phyloP scores from a whole-genome alignment of 2,329 filamentous ascomycete genomes.

The Alternaria angustiovoidea region DNA sequence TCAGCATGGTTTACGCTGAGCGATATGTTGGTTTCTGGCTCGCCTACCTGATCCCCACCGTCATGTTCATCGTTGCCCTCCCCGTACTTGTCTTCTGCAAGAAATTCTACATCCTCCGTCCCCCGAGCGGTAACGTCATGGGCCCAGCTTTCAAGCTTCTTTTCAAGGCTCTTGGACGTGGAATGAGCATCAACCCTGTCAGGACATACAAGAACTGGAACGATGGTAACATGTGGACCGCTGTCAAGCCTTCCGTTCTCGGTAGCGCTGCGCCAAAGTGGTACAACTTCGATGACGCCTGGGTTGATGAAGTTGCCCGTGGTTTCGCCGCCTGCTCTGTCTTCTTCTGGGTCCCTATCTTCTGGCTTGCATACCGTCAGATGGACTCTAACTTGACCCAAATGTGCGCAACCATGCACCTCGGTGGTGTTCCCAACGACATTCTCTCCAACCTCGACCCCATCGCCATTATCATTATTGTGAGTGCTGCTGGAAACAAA shows the following conservation, averaged over 20 bases:
- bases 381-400: conserved; percentile 71
- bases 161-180: conserved; percentile 59
- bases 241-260: conserved; percentile 70
- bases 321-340: conserved; percentile 57
- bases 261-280: conserved; percentile 66
- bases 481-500: conserved; percentile 55
- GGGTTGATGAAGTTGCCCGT: conserved; percentile 80
- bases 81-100: conserved; percentile 66
- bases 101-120: conserved; percentile 67
- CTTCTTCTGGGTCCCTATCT: conserved; percentile 68
- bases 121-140: conserved; percentile 73
- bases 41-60: conserved; percentile 72
- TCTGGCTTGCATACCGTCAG: conserved; percentile 74
- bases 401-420: conserved; percentile 72
- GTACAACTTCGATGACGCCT: conserved; percentile 83
- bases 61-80: conserved; percentile 68
- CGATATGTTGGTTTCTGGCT: conserved; percentile 74
- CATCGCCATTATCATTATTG: conserved; percentile 76
- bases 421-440: conserved; percentile 79
- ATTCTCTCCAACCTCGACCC: conserved; percentile 79
- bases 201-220: conserved; percentile 64
- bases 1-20: conserved; percentile 52
- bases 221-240: conserved; percentile 68
- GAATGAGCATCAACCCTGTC: conserved; percentile 65
- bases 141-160: conserved; percentile 70